Base-by-base conservation (phyloP, 192 early-diverging fungal genomes). In the Coemansia umbellata region DNA sequence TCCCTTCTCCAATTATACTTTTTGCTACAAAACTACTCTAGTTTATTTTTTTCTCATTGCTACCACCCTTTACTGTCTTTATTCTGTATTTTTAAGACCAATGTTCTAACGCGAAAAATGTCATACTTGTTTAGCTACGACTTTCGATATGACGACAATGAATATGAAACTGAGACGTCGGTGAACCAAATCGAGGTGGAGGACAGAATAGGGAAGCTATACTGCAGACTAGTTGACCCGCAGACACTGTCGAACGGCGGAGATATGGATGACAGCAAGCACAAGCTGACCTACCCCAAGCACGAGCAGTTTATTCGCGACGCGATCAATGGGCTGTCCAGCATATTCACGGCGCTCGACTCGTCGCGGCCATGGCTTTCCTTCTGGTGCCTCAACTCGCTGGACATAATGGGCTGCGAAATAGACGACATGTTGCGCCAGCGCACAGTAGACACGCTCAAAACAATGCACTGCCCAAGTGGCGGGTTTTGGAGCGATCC, bases 311-410 rank as follows among this genome's bases (percentile, higher is more conserved):
- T 83, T 58, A 45, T 92, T 1, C 31, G 23, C 8, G 57, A 65
- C 17, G 78, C 77, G 9, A 52, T 90, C 6, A 47, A 69, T 9
- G 61, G 78, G 4, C 64, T 91, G 23, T 71, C 79, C 7, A 50
- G 69, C 19, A 75, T 72, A 40, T 85, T 82, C 47, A 74, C 82
- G 5, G 78, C 69, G 0, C 78, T 93, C 22, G 95, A 98, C 66
- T 87, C 95, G 10, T 85, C 83, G 48, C 85, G 85, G 55, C 91
- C 93, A 19, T 98, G 95, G 95, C 66, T 98, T 21, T 74, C 86
- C 7, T 94, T 90, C 52, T 98, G 95, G 95, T 85, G 87, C 21
- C 53, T 92, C 32, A 91, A 95, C 50, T 77, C 90, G 2, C 78
- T 95, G 7, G 88, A 87, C 66, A 71, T 98, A 2, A 53, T 98